Evolutionary conservation across 2,329 filamentous ascomycete species (phyloP).

Genomic region (Apiospora arundinis): DNA sequence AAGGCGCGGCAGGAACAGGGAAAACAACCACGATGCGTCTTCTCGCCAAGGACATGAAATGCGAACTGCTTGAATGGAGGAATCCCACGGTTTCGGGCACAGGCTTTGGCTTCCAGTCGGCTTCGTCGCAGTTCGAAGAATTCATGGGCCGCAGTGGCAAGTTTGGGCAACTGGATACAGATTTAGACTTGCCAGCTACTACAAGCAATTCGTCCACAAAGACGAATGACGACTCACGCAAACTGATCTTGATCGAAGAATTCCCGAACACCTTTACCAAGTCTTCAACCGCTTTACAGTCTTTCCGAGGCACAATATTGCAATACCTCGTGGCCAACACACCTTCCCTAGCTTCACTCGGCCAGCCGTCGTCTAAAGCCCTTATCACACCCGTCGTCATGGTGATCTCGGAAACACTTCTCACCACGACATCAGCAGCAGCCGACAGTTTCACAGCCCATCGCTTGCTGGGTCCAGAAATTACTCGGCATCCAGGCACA

Average conservation of each 20-base stretch:
- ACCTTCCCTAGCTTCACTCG: constrained; percentile 58
- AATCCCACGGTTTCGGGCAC: constrained; percentile 68
- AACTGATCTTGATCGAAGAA: constrained; percentile 79
- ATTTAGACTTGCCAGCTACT: constrained; percentile 35
- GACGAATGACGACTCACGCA: constrained; percentile 41
- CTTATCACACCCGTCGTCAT: constrained; percentile 78
- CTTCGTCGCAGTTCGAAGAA: constrained; percentile 86
- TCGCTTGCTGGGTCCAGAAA: constrained; percentile 84
- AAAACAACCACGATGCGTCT: constrained; percentile 89
- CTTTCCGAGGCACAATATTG: constrained; percentile 77
- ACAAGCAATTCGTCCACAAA: constrained; percentile 22
- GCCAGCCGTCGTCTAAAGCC: constrained; percentile 48
- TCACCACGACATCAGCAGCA: constrained; percentile 83
- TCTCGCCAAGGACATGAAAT: constrained; percentile 77
- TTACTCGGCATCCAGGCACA: constrained; percentile 80
- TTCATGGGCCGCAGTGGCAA: constrained; percentile 84
- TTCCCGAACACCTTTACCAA: constrained; percentile 78
- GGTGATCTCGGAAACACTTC: constrained; percentile 87
- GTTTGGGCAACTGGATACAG: constrained; percentile 72
- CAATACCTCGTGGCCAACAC: constrained; percentile 75
- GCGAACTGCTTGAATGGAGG: constrained; percentile 87
- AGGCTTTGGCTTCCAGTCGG: constrained; percentile 69
- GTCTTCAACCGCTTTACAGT: constrained; percentile 67
- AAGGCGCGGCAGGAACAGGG: constrained; percentile 88
- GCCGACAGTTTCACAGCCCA: constrained; percentile 94